These are phyloP conservation scores for Podila clonocystis DNA, from an alignment of 192 early-diverging fungal species.

Conservation along the genomic window DNA sequence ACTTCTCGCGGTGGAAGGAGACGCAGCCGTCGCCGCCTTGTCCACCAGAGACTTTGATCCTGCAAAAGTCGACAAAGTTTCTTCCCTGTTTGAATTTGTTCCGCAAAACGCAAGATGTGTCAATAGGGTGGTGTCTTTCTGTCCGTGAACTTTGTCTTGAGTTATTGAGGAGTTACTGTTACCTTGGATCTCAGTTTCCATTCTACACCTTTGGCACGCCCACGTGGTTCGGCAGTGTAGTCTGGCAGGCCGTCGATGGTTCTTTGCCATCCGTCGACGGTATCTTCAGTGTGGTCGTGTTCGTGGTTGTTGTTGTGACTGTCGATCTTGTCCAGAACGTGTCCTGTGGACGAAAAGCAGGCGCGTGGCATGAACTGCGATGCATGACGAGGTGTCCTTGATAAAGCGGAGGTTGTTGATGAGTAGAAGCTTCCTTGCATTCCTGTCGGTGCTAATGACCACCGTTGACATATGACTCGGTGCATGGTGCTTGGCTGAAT, in stretches of 20 bases:
- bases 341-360: too few species aligned
- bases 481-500: too few species aligned
- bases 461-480: too few species aligned
- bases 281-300: not conserved
- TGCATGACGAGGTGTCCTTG: too few species aligned
- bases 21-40: slow-evolving; percentile 82
- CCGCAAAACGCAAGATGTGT: not conserved
- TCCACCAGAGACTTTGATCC: slow-evolving; percentile 73
- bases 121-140: not conserved
- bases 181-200: slow-evolving; percentile 52
- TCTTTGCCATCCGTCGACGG: slow-evolving; percentile 39
- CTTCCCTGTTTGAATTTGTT: slow-evolving; percentile 56
- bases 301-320: not conserved
- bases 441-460: too few species aligned
- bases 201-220: slow-evolving; percentile 48
- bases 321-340: too few species aligned
- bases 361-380: too few species aligned
- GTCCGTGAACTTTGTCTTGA: not conserved
- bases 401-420: too few species aligned
- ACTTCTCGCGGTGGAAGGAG: slow-evolving; percentile 79
- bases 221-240: slow-evolving; percentile 46
- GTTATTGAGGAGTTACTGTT: not conserved
- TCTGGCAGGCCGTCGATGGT: slow-evolving; percentile 43
- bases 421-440: too few species aligned
- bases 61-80: slow-evolving; percentile 79